Evolutionary conservation across 2,329 filamentous ascomycete genomes (phyloP).

Genomic region (Chalara sp.): DNA sequence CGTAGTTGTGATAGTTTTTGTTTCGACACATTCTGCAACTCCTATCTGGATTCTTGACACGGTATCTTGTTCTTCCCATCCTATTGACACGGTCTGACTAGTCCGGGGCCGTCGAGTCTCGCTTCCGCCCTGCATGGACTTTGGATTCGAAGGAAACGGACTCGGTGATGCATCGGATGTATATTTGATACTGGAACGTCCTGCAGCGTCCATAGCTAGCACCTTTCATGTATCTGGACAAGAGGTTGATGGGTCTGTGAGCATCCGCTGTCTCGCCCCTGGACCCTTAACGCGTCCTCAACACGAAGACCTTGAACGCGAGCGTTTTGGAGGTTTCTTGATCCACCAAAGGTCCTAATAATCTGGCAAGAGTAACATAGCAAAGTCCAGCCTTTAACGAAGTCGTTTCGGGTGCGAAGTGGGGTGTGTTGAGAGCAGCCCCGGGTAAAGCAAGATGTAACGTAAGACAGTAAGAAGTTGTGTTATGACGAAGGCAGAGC

Average conservation of each 20-base stretch:
- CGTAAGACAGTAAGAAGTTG: too few species aligned
- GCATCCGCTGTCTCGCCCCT: too few species aligned
- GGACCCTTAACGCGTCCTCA: conserved; percentile 18
- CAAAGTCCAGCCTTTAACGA: conserved; percentile 6
- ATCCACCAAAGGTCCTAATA: conserved; percentile 14
- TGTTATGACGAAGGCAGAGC: too few species aligned
- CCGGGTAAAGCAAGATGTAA: too few species aligned
- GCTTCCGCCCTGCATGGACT: conserved; percentile 15
- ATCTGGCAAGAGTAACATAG: conserved; percentile 16
- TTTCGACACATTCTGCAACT: conserved; percentile 61
- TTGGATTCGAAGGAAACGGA: conserved; percentile 19
- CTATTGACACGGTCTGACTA: conserved; percentile 21
- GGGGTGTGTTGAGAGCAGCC: background rate
- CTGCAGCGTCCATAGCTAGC: too few species aligned
- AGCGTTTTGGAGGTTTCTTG: conserved; percentile 12
- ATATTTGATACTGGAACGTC: background rate
- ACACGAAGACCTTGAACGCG: conserved; percentile 18
- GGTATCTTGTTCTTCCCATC: conserved; percentile 22
- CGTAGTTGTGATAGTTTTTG: conserved; percentile 77
- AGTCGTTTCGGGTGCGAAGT: conserved; percentile 5
- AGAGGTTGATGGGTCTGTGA: too few species aligned
- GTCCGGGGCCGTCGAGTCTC: conserved; percentile 13
- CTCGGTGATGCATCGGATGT: conserved; percentile 20
- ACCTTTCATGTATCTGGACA: too few species aligned
- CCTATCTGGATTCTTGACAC: conserved; percentile 33